Base-by-base conservation (phyloP, 2,329 filamentous ascomycete genomes). In the Aspergillus arachidicola region DNA sequence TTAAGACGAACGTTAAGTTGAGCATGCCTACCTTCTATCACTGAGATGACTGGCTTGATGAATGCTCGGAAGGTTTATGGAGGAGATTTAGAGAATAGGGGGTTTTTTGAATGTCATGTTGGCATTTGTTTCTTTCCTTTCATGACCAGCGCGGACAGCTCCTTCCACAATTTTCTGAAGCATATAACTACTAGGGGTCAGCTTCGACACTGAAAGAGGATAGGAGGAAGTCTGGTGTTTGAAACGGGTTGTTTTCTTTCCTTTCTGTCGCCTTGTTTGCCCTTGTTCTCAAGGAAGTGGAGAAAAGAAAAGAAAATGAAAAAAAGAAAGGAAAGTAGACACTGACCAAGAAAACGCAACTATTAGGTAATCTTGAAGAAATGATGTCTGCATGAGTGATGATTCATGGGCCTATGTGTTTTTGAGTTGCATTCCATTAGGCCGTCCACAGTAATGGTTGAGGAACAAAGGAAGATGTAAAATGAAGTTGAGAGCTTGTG, bases 301-400 rank as follows among this genome's bases (percentile, higher is more conserved):
- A 21, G 19, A 43, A 43, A 43, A n/a, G 16, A 50, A 41, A 36
- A 34, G 30, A 19, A 60, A 55, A 43, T 53, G 12, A 32, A 54
- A 59, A 16, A 16, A 41, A 36, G 10, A 46, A 23, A 58, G 53
- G 46, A 65, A 61, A 60, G 21, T 26, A 21, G 19, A 55, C 38
- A 51, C 46, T 28, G 45, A 55, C 45, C 26, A 51, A 51, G 51
- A 28, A 28, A 48, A 30, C 3, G 11, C 4, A 46, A 46, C 12
- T 14, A 23, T 6, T 12, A 12, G 10, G 19, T 41, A n/a, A n/a
- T 7, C 38, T 41, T 6, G n/a, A 41, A 14, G 19, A 19, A 41
- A 41, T 41, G 7, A 7, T 19, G 19, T 10, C 38, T 45, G n/a
- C 6, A 12, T 48, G 23, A 4, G 6, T 28, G 45, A 26, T 6